These are phyloP conservation scores for Liriodendron chinense DNA, from an alignment of 164 flowering plant genomes.

Conservation along the genomic window DNA sequence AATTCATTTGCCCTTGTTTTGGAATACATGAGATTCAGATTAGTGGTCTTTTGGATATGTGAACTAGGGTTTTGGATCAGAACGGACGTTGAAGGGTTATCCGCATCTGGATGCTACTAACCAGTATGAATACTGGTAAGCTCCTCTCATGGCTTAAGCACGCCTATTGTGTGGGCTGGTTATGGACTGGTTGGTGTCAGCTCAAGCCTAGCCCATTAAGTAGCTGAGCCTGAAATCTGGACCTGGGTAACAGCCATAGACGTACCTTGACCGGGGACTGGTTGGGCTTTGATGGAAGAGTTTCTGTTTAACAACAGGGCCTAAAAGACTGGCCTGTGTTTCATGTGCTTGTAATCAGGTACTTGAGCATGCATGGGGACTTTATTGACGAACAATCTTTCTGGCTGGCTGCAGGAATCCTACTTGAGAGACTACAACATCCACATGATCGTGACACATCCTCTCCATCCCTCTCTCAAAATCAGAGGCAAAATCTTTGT, in stretches of 20 bases:
- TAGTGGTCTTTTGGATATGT: slow-evolving; percentile 6
- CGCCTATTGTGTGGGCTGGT: neutral
- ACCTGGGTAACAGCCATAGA: too few species aligned
- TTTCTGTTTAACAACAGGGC: neutral
- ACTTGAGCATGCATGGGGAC: too few species aligned
- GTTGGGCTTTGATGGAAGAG: neutral
- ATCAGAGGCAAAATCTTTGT: too few species aligned
- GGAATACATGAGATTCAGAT: too few species aligned
- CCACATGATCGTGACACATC: neutral
- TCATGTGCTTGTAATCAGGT: neutral
- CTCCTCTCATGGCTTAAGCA: slow-evolving; percentile 2
- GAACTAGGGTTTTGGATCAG: slow-evolving; percentile 17
- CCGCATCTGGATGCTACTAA: slow-evolving; percentile 14
- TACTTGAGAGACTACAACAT: neutral
- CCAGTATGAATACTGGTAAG: slow-evolving; percentile 22
- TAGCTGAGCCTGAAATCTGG: too few species aligned
- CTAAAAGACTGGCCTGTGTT: neutral
- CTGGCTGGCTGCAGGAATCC: slow-evolving; percentile 14
- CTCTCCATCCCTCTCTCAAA: neutral
- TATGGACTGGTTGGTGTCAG: neutral
- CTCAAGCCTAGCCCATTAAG: too few species aligned
- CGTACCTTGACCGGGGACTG: too few species aligned
- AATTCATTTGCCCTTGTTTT: too few species aligned
- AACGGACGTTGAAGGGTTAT: slow-evolving; percentile 11
- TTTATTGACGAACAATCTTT: neutral